Evolutionary conservation across 2,329 filamentous ascomycete species (phyloP).

Genomic region (Pseudogymnoascus sp.): DNA sequence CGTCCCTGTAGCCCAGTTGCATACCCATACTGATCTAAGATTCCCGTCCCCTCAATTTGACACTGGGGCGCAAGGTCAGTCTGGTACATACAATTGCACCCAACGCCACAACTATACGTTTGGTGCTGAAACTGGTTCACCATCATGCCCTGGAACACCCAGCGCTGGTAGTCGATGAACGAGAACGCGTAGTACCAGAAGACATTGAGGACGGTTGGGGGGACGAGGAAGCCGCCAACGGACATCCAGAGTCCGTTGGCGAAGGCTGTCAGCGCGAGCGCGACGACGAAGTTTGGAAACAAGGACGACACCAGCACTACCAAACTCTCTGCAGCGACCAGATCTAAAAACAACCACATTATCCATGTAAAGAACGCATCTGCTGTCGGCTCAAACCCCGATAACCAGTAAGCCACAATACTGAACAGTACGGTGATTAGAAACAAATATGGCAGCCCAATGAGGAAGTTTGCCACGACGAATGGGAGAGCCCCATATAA

Average conservation of each 20-base stretch:
- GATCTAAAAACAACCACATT: constrained; percentile 78
- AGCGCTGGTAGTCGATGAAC: constrained; percentile 77
- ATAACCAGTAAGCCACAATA: constrained; percentile 70
- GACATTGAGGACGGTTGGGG: constrained; percentile 62
- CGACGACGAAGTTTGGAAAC: constrained; percentile 72
- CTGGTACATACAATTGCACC: constrained; percentile 59
- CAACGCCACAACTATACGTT: constrained; percentile 50
- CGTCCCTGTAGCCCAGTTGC: constrained; percentile 53
- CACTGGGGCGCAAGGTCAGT: constrained; percentile 57
- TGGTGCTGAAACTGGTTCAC: constrained; percentile 71
- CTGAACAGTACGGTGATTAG: constrained; percentile 71
- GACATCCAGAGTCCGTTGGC: constrained; percentile 88
- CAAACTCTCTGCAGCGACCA: constrained; percentile 73
- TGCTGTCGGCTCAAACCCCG: constrained; percentile 61
- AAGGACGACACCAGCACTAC: constrained; percentile 69
- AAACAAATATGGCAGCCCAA: constrained; percentile 73
- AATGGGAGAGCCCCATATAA: constrained; percentile 69
- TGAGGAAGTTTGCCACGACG: constrained; percentile 71
- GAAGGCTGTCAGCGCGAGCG: constrained; percentile 73
- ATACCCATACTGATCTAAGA: constrained; percentile 66
- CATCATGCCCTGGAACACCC: constrained; percentile 91
- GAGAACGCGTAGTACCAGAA: constrained; percentile 86
- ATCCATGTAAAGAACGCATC: constrained; percentile 68
- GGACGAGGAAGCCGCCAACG: constrained; percentile 75
- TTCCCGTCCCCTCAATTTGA: constrained; percentile 61